Evolutionary conservation across 1,284 basidiomycete genomes (phyloP), one percentile per base, ranked within the genome.

Genomic region (Athelia psychrophila): DNA sequence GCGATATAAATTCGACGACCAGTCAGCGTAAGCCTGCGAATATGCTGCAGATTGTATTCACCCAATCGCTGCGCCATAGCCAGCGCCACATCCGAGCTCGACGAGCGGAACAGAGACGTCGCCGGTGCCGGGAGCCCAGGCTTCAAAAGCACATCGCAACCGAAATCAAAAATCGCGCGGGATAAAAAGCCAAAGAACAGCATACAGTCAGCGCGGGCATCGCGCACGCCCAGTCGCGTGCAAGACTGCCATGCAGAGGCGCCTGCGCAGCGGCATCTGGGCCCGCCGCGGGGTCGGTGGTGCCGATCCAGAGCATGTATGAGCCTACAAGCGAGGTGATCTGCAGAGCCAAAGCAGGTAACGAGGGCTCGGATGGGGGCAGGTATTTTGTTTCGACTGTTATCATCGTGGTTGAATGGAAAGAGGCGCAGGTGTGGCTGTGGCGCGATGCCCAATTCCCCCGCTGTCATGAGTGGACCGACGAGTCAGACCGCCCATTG

Each of bases 221-320:
- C 32, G 87, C 90, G 58, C 86, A 91, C 9, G 87, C 86, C 91
- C 91, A 94, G 59, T 94, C 91, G 52, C 72, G 78, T 56, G 83
- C 83, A 44, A 93, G 69, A 44, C 65, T 73, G 36, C 86, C 89
- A 40, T 74, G 70, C 40, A 68, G 62, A 2, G 77, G 68, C 24
- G 80, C 81, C 42, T 67, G 73, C 40, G 71, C 69, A 24, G 79
- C 79, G 52, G 78, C 75, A 54, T 80, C 79, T 47, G 70, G 67
- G 27, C 27, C 27, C 6, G 6, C 27, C 25, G 67, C 56, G 27
- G 67, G 70, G 32, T 78, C 76, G n/a, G 80, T 83, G 6, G 73
- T 73, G 2, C 91, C 90, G 40, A 88, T 75, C 91, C 91, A 94
- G 44, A 94, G 64, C 83, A 94, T 86, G 64, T 88, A 90, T 49